These are phyloP conservation scores for Globisporangium ultimum DNA, from an alignment of 352 stramenopile genomes.

Conservation along the genomic window DNA sequence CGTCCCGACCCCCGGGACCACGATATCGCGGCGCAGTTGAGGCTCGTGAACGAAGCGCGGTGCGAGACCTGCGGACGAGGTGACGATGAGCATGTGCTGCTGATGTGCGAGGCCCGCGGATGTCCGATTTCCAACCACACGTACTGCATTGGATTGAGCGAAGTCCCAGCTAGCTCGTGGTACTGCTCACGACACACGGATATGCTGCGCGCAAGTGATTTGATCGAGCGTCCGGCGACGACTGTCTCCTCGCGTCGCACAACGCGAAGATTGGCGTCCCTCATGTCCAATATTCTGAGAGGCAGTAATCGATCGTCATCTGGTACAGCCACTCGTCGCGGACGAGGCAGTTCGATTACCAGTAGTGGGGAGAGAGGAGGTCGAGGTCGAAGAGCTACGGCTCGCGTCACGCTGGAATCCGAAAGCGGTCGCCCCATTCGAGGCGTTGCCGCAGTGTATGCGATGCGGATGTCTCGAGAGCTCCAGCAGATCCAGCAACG, in stretches of 20 bases:
- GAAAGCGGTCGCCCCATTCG: constrained; percentile 44
- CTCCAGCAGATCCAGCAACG: constrained; percentile 66
- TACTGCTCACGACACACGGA: constrained; percentile 57
- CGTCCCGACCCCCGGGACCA: constrained; percentile 56
- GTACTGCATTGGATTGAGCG: constrained; percentile 62
- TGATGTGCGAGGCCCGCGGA: constrained; percentile 68
- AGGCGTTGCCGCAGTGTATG: constrained; percentile 62
- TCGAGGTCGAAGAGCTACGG: constrained; percentile 10
- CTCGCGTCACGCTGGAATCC: constrained; percentile 23
- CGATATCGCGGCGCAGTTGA: constrained; percentile 61
- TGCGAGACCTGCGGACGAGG: constrained; percentile 71
- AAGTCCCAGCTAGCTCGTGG: constrained; percentile 62
- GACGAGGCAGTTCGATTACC: constrained; percentile 4
- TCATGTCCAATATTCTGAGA: constrained; percentile 71
- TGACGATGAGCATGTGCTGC: constrained; percentile 76
- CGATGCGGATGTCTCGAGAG: constrained; percentile 74
- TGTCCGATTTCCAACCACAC: constrained; percentile 70
- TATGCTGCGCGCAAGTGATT: constrained; percentile 44
- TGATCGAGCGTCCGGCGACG: constrained; percentile 46
- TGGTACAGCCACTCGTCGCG: constrained; percentile 5
- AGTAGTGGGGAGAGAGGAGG: constrained; percentile 8
- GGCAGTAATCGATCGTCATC: constrained; percentile 6
- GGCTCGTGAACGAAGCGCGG: constrained; percentile 64
- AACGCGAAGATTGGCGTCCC: constrained; percentile 57
- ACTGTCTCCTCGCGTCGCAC: constrained; percentile 60